A percentile compares a stretch with the other conserved stretches of the same genome.
Evolutionary conservation across 2,329 filamentous ascomycete genomes (phyloP).

Genomic region (Botryotinia globosa): DNA sequence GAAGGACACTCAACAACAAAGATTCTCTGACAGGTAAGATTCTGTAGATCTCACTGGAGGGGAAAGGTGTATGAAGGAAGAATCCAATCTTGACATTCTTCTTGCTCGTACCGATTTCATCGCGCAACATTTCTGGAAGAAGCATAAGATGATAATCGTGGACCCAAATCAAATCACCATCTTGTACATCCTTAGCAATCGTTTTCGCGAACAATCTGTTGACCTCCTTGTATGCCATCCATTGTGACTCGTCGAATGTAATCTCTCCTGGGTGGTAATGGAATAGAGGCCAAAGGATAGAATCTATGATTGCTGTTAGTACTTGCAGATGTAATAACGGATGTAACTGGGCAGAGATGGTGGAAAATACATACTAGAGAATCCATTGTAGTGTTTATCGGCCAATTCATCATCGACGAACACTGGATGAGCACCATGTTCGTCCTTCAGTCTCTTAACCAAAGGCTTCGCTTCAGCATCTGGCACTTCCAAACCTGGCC

Average conservation of each 20-base stretch:
- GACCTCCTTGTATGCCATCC: conserved; percentile 89
- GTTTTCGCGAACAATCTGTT: conserved; percentile 90
- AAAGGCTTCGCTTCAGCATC: conserved; percentile 75
- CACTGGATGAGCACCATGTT: conserved; percentile 86
- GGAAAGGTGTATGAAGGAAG: conserved; percentile 96
- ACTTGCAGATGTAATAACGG: conserved; percentile 3
- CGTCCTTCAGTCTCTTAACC: conserved; percentile 74
- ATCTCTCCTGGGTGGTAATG: conserved; percentile 99
- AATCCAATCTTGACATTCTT: conserved; percentile 97
- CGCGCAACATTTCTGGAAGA: conserved; percentile 88
- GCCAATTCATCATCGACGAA: conserved; percentile 93
- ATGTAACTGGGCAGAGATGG: not conserved
- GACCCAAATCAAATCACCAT: conserved; percentile 95
- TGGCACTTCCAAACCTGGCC: conserved; percentile 90
- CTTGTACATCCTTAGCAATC: conserved; percentile 81
- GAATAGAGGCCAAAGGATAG: conserved; percentile 97
- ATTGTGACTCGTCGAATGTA: conserved; percentile 92
- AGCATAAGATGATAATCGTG: conserved; percentile 99
- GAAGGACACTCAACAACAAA: conserved; percentile 80
- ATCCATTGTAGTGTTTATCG: conserved; percentile 96
- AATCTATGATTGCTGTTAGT: conserved; percentile 56
- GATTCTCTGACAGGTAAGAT: conserved; percentile 91
- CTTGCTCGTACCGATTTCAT: conserved; percentile 75
- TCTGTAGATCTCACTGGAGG: conserved; percentile 93
- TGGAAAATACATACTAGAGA: conserved; percentile 69